Conservation (phyloP, 106 monocot species). For the Platanthera zijinensis region DNA sequence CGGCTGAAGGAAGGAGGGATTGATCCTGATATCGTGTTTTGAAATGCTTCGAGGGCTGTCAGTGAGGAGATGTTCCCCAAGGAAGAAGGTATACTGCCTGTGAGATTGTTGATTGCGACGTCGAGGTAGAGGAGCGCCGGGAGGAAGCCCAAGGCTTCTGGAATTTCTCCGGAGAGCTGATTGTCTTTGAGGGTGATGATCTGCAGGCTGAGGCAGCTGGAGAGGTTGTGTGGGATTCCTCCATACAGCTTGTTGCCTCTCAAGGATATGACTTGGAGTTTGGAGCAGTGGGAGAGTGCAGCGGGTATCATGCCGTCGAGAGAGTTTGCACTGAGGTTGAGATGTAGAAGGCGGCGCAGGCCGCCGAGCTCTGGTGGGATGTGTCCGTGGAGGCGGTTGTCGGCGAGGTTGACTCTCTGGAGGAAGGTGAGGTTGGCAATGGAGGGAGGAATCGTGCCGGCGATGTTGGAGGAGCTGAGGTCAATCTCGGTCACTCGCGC, state of each 20-base stretch:
- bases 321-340: conserved; percentile 15
- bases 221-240: conserved; percentile 22
- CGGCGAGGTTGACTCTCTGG: conserved; percentile 12
- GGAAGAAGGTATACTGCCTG: conserved; percentile 13
- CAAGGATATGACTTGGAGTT: conserved; percentile 8
- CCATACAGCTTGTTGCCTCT: conserved; percentile 16
- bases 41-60: not conserved
- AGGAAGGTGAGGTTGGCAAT: conserved; percentile 39
- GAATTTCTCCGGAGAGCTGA: conserved; percentile 19
- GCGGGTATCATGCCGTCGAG: conserved; percentile 19
- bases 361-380: conserved; percentile 22
- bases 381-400: conserved; percentile 14
- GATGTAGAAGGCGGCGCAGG: conserved; percentile 7
- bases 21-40: conserved; percentile 7
- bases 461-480: conserved; percentile 14
- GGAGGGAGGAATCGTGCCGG: conserved; percentile 22
- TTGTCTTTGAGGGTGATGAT: conserved; percentile 15
- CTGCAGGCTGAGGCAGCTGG: not conserved
- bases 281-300: conserved; percentile 1
- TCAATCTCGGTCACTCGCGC: conserved; percentile 15
- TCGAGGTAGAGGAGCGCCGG: conserved; percentile 2
- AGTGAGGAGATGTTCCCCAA: not conserved
- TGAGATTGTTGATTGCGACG: conserved; percentile 1
- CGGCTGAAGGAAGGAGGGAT: conserved; percentile 5
- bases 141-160: conserved; percentile 12